Percentiles rank a stretch among this genome's conserved stretches.
These are phyloP conservation scores for Mitragyna speciosa DNA, from an alignment of 257 asterid genomes.

Conservation along the genomic window DNA sequence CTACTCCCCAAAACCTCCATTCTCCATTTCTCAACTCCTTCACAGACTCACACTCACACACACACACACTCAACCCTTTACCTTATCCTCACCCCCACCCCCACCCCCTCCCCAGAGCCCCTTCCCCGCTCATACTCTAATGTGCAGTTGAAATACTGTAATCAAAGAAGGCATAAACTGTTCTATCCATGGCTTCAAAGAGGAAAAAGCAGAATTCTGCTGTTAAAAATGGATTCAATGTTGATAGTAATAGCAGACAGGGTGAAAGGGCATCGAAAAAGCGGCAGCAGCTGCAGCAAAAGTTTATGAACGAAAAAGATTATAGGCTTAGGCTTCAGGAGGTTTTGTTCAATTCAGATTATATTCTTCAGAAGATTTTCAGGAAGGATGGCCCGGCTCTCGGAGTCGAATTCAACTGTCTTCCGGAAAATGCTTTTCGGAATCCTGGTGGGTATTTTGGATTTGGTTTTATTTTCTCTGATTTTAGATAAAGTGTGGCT, in stretches of 20 bases:
- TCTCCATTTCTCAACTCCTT: slow-evolving; percentile 34
- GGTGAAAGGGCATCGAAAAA: slow-evolving; percentile 25
- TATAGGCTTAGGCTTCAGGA: slow-evolving; percentile 70
- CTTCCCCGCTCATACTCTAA: slow-evolving; percentile 5
- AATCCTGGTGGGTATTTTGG: slow-evolving; percentile 11
- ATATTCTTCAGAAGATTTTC: slow-evolving; percentile 63
- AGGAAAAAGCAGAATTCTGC: slow-evolving; percentile 29
- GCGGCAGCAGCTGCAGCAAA: slow-evolving; percentile 39
- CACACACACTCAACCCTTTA: slow-evolving; percentile 20
- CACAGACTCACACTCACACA: slow-evolving; percentile 4
- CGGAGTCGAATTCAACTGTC: slow-evolving; percentile 69
- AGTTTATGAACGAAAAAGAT: slow-evolving; percentile 58
- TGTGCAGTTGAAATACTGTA: slow-evolving; percentile 29
- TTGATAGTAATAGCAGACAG: slow-evolving; percentile 22
- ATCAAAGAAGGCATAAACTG: neutral
- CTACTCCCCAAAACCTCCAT: slow-evolving; percentile 54
- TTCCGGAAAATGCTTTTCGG: slow-evolving; percentile 58
- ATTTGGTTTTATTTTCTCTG: neutral
- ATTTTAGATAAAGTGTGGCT: neutral
- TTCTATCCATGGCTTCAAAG: slow-evolving; percentile 41
- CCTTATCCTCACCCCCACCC: neutral
- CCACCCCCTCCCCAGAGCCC: neutral
- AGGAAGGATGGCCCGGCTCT: slow-evolving; percentile 90
- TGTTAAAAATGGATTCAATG: slow-evolving; percentile 26
- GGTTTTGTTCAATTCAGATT: slow-evolving; percentile 58